phyloP scores from a whole-genome alignment of 2,329 filamentous ascomycete genomes.

The Fonsecaea pedrosoi region DNA sequence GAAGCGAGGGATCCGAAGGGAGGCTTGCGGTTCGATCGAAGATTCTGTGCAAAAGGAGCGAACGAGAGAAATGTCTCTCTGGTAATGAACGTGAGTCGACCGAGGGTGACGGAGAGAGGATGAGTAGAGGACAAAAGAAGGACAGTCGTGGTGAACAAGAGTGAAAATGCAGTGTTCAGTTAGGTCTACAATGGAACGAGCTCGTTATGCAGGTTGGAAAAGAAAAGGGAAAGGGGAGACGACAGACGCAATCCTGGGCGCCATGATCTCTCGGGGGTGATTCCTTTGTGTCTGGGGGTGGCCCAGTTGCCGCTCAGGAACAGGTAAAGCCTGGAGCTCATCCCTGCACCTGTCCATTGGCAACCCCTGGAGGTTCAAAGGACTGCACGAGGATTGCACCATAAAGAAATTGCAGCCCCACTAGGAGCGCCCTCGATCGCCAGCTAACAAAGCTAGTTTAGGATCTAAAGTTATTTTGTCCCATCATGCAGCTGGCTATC shows the following conservation, averaged over 20 bases:
- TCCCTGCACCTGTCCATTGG: slow-evolving; percentile 8
- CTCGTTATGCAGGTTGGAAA: slow-evolving; percentile 18
- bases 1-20: slow-evolving; percentile 18
- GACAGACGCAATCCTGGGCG: slow-evolving; percentile 23
- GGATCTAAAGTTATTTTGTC: slow-evolving; percentile 10
- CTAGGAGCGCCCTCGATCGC: slow-evolving; percentile 25
- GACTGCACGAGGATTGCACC: slow-evolving; percentile 18
- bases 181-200: slow-evolving; percentile 15
- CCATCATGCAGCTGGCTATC: background rate
- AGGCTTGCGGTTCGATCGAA: slow-evolving; percentile 33
- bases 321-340: slow-evolving; percentile 25
- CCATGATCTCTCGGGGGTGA: slow-evolving; percentile 22
- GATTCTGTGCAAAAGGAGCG: slow-evolving; percentile 39
- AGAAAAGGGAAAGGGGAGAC: slow-evolving; percentile 20
- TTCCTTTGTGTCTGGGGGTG: slow-evolving; percentile 14
- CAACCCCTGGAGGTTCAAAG: slow-evolving; percentile 10
- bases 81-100: slow-evolving; percentile 40
- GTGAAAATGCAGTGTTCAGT: slow-evolving; percentile 19
- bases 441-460: slow-evolving; percentile 24
- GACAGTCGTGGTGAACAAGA: slow-evolving; percentile 22
- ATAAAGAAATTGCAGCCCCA: slow-evolving; percentile 33
- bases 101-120: slow-evolving; percentile 34
- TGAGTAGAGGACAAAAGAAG: slow-evolving; percentile 22
- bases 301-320: slow-evolving; percentile 25
- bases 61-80: slow-evolving; percentile 42